These are phyloP conservation scores for Penicillium aurantiogriseum DNA, from an alignment of 2,329 filamentous ascomycete genomes.

Conservation along the genomic window DNA sequence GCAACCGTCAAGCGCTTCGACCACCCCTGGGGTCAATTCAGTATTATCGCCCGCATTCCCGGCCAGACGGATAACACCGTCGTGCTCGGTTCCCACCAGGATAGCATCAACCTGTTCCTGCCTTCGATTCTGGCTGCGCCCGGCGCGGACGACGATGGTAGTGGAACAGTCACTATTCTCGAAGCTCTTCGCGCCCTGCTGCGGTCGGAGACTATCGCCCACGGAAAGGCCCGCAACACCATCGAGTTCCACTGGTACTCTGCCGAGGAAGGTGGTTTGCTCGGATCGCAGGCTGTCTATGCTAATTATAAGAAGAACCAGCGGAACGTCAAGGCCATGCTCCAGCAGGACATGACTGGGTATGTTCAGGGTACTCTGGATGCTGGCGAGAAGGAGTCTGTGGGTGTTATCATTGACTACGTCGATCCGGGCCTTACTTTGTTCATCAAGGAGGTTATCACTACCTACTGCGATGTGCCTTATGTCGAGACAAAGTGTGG, in stretches of 20 bases:
- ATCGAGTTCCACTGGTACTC: slow-evolving; percentile 97
- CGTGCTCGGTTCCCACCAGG: slow-evolving; percentile 88
- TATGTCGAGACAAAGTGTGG: slow-evolving; percentile 86
- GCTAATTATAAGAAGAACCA: slow-evolving; percentile 69
- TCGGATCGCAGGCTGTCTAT: slow-evolving; percentile 90
- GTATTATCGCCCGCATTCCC: slow-evolving; percentile 87
- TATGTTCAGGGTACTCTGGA: slow-evolving; percentile 80
- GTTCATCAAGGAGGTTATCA: slow-evolving; percentile 88
- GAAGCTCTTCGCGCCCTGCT: slow-evolving; percentile 84
- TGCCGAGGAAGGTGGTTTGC: slow-evolving; percentile 81
- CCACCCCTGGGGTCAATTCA: slow-evolving; percentile 86
- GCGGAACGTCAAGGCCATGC: slow-evolving; percentile 86
- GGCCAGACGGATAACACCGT: slow-evolving; percentile 80
- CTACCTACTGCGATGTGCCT: slow-evolving; percentile 82
- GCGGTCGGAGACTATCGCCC: slow-evolving; percentile 65
- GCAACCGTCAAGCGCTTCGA: slow-evolving; percentile 71
- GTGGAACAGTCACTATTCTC: slow-evolving; percentile 88
- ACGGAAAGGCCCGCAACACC: slow-evolving; percentile 75
- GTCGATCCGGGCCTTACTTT: slow-evolving; percentile 78
- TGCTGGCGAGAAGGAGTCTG: slow-evolving; percentile 76
- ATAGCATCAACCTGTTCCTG: slow-evolving; percentile 90
- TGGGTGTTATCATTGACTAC: slow-evolving; percentile 90
- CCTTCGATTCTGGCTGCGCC: slow-evolving; percentile 81
- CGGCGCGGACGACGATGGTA: slow-evolving; percentile 93
- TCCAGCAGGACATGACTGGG: slow-evolving; percentile 98